phyloP scores from a whole-genome alignment of 495 filamentous ascomycete genomes.

The Neurospora sp. region DNA sequence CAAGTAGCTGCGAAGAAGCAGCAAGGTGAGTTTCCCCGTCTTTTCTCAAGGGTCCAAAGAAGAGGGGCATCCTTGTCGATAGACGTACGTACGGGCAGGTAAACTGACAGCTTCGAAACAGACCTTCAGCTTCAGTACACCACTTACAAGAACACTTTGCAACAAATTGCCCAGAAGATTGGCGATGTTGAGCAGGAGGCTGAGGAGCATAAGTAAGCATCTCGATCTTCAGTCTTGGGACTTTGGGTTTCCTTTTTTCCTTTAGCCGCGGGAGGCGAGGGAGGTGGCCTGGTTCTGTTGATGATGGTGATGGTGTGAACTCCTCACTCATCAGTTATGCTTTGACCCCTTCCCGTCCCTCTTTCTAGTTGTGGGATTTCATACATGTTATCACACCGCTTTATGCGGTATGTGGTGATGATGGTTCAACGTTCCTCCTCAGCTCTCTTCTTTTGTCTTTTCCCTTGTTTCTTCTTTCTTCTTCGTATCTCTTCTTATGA shows the following conservation, averaged over 20 bases:
- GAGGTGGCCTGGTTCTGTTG: too few relatives aligned
- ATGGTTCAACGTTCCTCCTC: too few relatives aligned
- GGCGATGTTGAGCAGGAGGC: constrained; percentile 94
- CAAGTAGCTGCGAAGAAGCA: constrained; percentile 54
- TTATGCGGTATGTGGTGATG: not conserved
- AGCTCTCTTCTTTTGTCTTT: too few relatives aligned
- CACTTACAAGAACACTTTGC: constrained; percentile 91
- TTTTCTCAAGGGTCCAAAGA: too few relatives aligned
- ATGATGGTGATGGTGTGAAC: not conserved
- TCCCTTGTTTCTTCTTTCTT: too few relatives aligned
- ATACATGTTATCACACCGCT: not conserved
- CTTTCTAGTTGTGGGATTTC: not conserved
- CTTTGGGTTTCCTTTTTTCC: not conserved
- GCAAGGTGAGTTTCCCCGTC: constrained; percentile 53
- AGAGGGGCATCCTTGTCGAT: not conserved
- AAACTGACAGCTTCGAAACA: constrained; percentile 21
- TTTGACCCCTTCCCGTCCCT: not conserved
- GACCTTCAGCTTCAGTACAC: constrained; percentile 90
- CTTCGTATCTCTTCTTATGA: too few relatives aligned
- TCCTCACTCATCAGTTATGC: not conserved
- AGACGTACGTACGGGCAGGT: not conserved
- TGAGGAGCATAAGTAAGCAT: constrained; percentile 90
- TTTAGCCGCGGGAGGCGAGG: not conserved
- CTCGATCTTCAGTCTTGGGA: not conserved
- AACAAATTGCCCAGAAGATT: constrained; percentile 90